These are phyloP conservation scores for Calonectria hawksworthii DNA, from an alignment of 2,329 filamentous ascomycete genomes.

Conservation along the genomic window DNA sequence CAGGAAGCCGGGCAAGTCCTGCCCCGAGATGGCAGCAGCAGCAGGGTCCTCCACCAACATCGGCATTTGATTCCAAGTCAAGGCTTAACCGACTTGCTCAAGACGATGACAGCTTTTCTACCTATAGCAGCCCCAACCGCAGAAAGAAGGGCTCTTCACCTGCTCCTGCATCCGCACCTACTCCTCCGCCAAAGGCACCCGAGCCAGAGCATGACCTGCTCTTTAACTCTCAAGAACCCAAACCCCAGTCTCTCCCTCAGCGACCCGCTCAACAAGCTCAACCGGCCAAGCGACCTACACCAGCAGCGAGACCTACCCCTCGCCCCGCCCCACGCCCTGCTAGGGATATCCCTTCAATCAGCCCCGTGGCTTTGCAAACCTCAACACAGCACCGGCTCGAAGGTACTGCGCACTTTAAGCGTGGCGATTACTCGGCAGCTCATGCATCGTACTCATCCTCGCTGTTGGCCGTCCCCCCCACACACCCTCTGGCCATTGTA, in stretches of 20 bases:
- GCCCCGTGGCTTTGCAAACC: conserved; percentile 76
- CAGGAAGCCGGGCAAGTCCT: conserved; percentile 59
- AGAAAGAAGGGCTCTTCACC: conserved; percentile 74
- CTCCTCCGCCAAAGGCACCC: conserved; percentile 47
- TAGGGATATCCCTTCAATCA: conserved; percentile 76
- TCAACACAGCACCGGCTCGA: conserved; percentile 84
- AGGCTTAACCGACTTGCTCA: conserved; percentile 80
- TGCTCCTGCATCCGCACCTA: conserved; percentile 57
- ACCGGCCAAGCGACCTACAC: conserved; percentile 48
- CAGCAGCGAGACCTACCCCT: conserved; percentile 50
- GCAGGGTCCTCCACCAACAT: conserved; percentile 54
- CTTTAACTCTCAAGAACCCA: conserved; percentile 60
- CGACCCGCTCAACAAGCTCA: conserved; percentile 58
- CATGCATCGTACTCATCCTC: conserved; percentile 87
- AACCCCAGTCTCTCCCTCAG: conserved; percentile 53
- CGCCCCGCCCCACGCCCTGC: conserved; percentile 62
- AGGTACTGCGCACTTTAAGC: conserved; percentile 92
- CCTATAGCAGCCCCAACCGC: conserved; percentile 89
- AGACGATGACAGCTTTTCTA: conserved; percentile 85
- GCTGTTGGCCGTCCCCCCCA: conserved; percentile 78
- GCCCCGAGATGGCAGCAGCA: conserved; percentile 74
- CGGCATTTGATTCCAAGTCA: conserved; percentile 53
- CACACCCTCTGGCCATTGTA: conserved; percentile 89
- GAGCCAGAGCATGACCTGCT: conserved; percentile 74
- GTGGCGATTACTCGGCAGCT: conserved; percentile 90